These are phyloP conservation scores for Carex cristatella DNA, from an alignment of 176 grass and related monocot species.

Conservation along the genomic window DNA sequence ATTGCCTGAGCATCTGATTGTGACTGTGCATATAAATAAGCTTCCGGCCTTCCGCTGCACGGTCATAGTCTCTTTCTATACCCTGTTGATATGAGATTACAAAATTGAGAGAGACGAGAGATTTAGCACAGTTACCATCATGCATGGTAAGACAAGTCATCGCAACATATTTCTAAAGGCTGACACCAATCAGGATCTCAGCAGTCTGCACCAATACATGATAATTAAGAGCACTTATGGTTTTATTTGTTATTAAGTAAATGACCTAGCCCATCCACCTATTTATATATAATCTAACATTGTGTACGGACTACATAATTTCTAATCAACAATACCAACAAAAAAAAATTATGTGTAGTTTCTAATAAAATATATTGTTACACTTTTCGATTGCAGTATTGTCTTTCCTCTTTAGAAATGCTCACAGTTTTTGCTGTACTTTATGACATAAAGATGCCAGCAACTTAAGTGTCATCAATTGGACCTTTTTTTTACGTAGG, in stretches of 20 bases:
- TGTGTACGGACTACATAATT: not conserved
- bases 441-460: not conserved
- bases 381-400: not conserved
- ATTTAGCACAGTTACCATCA: too few species aligned
- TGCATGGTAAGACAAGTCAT: not conserved
- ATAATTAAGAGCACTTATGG: not conserved
- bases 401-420: not conserved
- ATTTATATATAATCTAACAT: not conserved
- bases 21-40: constrained; percentile 87
- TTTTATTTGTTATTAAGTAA: not conserved
- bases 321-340: not conserved
- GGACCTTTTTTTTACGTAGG: not conserved
- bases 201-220: not conserved
- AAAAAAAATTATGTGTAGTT: not conserved
- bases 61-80: constrained; percentile 75
- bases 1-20: constrained; percentile 95
- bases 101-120: not conserved
- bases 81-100: constrained; percentile 35
- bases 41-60: constrained; percentile 81
- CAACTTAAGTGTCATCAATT: not conserved
- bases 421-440: not conserved
- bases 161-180: not conserved
- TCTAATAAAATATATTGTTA: not conserved
- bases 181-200: not conserved
- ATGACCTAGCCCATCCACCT: not conserved